Evolutionary conservation across 108 stramenopile species (phyloP), one percentile per base, ranked within the genome.

Genomic region (Chaetoceros tenuissimus): DNA sequence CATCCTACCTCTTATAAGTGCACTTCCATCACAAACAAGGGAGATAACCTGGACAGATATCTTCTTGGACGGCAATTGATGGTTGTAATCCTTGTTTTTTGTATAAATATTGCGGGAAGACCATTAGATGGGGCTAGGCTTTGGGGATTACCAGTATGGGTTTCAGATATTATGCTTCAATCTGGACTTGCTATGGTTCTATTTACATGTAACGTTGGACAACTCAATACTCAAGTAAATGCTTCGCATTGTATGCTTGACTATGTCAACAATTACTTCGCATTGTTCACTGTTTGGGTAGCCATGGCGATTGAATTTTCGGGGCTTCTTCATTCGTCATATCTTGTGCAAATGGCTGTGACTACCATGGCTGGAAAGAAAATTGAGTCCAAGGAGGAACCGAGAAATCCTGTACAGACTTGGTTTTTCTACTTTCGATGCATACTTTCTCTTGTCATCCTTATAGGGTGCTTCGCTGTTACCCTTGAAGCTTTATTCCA

Each of bases 41-140:
- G 89, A 48, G 84, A 91, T 75, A 87, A 87, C 80, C 57, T 91
- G 21, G 81, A 91, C 49, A 78, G 88, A 25, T 91, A 82, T 71
- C 61, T 91, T 3, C 67, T 91, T 73, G 85, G 89, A 44, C 81
- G 90, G 77, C 89, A 91, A 67, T 87, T 91, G 75, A 82, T 91
- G 81, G 89, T 91, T 29, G 67, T 87, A 46, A 53, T 84, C 53
- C 66, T 82, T 24, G 80, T 82, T 54, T 90, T 90, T 55, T 59
- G 70, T 45, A 74, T 87, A 62, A 80, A 77, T 72, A 44, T 74
- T 27, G 79, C 67, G 60, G 79, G 85, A 24, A 71, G 72, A 43
- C 82, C 85, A 46, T 40, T 83, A 19, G 57, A 56, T n/a, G 79
- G 60, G 31, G 72, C 77, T 30, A 79, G 74, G 31, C 70, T 85